phyloP scores from a whole-genome alignment of 257 asterid species.

The Galeopsis tetrahit region DNA sequence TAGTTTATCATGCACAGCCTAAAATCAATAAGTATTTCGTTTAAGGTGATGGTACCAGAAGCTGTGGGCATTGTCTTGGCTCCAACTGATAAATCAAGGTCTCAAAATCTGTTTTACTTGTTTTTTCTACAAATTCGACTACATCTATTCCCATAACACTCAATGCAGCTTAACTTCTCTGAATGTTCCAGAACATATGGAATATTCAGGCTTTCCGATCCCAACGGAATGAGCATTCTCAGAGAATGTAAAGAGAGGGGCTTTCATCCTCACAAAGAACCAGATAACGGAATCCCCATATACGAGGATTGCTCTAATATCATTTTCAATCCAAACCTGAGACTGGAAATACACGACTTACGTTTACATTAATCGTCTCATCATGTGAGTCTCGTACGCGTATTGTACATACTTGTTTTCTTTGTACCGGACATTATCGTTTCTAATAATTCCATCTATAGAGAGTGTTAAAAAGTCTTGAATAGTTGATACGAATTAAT shows the following conservation, averaged over 20 bases:
- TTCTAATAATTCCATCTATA: no score
- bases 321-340: conserved; percentile 47
- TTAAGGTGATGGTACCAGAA: conserved; percentile 61
- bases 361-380: conserved; percentile 29
- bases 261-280: conserved; percentile 50
- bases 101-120: conserved; percentile 8
- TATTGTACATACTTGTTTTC: no score
- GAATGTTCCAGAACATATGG: conserved; percentile 44
- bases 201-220: conserved; percentile 47
- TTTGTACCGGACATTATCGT: no score
- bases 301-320: conserved; percentile 47
- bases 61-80: conserved; percentile 62
- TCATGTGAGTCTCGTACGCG: neutral
- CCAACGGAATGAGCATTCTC: conserved; percentile 52
- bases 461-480: neutral
- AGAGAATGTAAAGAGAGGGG: conserved; percentile 52
- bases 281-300: conserved; percentile 42
- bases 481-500: neutral
- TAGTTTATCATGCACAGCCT: no score
- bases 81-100: conserved; percentile 57
- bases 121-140: neutral
- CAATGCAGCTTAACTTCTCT: neutral
- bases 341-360: conserved; percentile 53
- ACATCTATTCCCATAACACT: neutral
- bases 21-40: neutral